phyloP scores from a whole-genome alignment of 2,329 filamentous ascomycete genomes.

The Truncatella angustata region DNA sequence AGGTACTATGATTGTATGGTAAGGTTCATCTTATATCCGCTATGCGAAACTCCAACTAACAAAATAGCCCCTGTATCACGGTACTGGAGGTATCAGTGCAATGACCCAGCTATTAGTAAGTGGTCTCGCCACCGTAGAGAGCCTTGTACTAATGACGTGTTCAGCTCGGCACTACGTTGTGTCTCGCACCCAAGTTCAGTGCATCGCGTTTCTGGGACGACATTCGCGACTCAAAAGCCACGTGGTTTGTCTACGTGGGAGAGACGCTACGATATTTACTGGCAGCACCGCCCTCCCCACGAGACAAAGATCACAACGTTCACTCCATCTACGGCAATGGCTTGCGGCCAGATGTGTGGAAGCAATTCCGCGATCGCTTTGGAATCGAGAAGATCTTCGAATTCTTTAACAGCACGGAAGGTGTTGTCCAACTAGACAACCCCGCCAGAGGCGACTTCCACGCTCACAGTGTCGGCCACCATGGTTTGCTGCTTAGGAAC shows the following conservation, averaged over 20 bases:
- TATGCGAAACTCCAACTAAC: not conserved
- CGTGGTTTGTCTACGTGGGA: slow-evolving; percentile 74
- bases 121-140: slow-evolving; percentile 26
- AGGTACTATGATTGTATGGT: slow-evolving; percentile 75
- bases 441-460: slow-evolving; percentile 60
- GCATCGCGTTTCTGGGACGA: slow-evolving; percentile 71
- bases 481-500: slow-evolving; percentile 60
- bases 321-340: slow-evolving; percentile 65
- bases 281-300: slow-evolving; percentile 60
- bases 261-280: slow-evolving; percentile 75
- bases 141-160: slow-evolving; percentile 12
- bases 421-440: slow-evolving; percentile 63
- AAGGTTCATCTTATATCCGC: not conserved
- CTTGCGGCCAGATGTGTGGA: slow-evolving; percentile 67
- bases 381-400: slow-evolving; percentile 62
- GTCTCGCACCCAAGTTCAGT: slow-evolving; percentile 66
- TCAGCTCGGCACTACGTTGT: slow-evolving; percentile 50
- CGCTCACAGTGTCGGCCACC: slow-evolving; percentile 66
- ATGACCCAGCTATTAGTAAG: slow-evolving; percentile 55
- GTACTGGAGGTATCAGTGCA: slow-evolving; percentile 63
- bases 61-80: slow-evolving; percentile 64
- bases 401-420: slow-evolving; percentile 78
- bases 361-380: slow-evolving; percentile 62
- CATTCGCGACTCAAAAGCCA: slow-evolving; percentile 64
- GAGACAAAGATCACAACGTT: slow-evolving; percentile 58